A percentile compares a stretch with the other conserved stretches of the same genome.
Conservation (phyloP, 75 land plant genomes). For the Sequoia sempervirens region DNA sequence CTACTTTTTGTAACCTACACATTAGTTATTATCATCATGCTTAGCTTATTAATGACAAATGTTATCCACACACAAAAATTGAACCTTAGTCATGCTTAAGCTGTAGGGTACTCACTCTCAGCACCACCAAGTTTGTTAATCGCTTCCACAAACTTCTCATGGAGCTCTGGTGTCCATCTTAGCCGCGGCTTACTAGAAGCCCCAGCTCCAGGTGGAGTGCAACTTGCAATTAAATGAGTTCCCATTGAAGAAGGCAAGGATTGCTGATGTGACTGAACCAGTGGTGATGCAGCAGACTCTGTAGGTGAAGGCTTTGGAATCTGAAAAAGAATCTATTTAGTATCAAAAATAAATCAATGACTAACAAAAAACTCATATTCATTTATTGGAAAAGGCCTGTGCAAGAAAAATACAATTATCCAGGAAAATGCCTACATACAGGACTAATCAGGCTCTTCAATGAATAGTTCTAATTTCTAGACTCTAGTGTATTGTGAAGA, state of each 20-base stretch:
- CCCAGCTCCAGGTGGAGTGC: neutral
- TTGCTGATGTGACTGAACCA: conserved; percentile 2
- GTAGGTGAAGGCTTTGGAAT: neutral
- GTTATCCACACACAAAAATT: neutral
- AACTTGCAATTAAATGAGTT: neutral
- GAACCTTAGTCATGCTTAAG: neutral
- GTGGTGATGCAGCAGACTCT: neutral
- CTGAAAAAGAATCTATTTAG: neutral
- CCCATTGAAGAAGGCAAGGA: neutral
- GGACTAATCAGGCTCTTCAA: neutral
- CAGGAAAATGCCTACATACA: neutral
- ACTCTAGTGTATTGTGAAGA: neutral
- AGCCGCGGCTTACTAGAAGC: conserved; percentile 34
- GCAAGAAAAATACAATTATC: neutral
- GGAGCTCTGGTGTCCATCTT: conserved; percentile 67
- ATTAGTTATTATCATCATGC: neutral
- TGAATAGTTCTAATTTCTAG: neutral
- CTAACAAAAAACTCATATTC: neutral
- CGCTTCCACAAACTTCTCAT: conserved; percentile 64
- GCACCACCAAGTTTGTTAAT: conserved; percentile 61
- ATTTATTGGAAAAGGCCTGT: neutral
- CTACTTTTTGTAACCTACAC: neutral
- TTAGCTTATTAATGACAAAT: neutral
- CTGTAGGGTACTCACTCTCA: conserved; percentile 44
- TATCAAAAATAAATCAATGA: neutral